These are phyloP conservation scores for Fusarium vanettenii DNA, from an alignment of 2,329 filamentous ascomycete species.

Conservation along the genomic window DNA sequence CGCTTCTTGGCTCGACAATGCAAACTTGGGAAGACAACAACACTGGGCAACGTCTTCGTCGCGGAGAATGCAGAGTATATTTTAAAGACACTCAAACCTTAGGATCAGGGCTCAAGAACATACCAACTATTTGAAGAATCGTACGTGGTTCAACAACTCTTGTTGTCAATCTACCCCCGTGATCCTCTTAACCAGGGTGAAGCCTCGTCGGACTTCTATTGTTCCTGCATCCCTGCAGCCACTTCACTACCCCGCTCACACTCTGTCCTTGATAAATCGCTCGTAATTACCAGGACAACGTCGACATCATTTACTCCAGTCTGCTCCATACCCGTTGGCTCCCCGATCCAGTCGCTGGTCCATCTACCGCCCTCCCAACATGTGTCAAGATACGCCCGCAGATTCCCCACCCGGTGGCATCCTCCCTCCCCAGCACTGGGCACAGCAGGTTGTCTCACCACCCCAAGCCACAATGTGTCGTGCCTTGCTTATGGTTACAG, in stretches of 20 bases:
- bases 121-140: background rate
- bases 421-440: conserved; percentile 12
- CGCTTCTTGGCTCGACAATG: background rate
- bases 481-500: background rate
- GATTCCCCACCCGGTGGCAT: background rate
- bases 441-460: conserved; percentile 2
- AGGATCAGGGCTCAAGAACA: background rate
- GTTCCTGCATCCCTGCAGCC: background rate
- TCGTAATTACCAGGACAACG: background rate
- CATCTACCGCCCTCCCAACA: background rate
- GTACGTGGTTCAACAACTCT: background rate
- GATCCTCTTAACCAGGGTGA: background rate
- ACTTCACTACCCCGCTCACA: background rate
- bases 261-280: background rate
- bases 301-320: background rate
- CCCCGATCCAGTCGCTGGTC: background rate
- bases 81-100: background rate
- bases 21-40: background rate
- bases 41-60: background rate
- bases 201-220: background rate
- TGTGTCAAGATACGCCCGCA: background rate
- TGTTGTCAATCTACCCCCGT: background rate
- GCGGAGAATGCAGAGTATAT: background rate
- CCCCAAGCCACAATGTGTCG: background rate
- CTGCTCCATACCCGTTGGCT: background rate